Percentiles rank a stretch among this genome's conserved stretches.
Evolutionary conservation across 306 rosid genomes (phyloP).

Genomic region (Hippophae rhamnoides): DNA sequence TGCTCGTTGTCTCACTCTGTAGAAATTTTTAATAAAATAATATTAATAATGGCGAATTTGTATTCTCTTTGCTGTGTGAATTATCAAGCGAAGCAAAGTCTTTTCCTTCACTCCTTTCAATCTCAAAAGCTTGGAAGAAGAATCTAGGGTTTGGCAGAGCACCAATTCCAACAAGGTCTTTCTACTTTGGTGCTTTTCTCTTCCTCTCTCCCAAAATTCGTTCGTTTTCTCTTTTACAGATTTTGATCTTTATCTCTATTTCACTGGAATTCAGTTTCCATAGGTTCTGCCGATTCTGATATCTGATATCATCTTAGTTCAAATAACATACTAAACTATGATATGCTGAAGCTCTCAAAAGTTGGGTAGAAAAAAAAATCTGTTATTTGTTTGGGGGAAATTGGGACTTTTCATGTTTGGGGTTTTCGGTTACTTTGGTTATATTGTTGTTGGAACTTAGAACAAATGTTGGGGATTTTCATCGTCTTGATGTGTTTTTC

Average conservation of each 20-base stretch:
- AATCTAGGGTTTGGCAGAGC: slow-evolving; percentile 80
- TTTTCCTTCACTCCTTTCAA: slow-evolving; percentile 63
- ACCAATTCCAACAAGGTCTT: slow-evolving; percentile 51
- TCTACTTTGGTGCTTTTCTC: slow-evolving; percentile 35
- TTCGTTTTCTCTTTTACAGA: slow-evolving; percentile 11
- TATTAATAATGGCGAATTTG: slow-evolving; percentile 52
- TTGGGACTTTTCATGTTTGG: slow-evolving; percentile 33
- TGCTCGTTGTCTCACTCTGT: not conserved
- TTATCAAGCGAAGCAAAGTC: slow-evolving; percentile 57
- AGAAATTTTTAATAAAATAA: not conserved
- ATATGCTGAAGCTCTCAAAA: slow-evolving; percentile 20
- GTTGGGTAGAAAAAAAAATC: slow-evolving; percentile 17
- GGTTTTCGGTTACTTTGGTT: slow-evolving; percentile 23
- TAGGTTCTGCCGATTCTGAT: slow-evolving; percentile 28
- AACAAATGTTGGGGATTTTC: slow-evolving; percentile 17
- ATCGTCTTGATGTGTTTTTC: slow-evolving; percentile 19
- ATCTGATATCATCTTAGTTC: slow-evolving; percentile 21
- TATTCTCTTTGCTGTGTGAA: slow-evolving; percentile 40
- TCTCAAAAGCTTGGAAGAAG: slow-evolving; percentile 49
- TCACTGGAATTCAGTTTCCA: not conserved
- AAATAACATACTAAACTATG: slow-evolving; percentile 3
- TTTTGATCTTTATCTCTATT: slow-evolving; percentile 20
- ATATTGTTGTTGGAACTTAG: slow-evolving; percentile 21
- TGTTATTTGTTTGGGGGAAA: not conserved
- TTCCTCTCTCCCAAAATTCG: slow-evolving; percentile 18